Evolutionary conservation across 2,329 filamentous ascomycete species (phyloP).

Genomic region (Colletotrichum gloeosporioides): DNA sequence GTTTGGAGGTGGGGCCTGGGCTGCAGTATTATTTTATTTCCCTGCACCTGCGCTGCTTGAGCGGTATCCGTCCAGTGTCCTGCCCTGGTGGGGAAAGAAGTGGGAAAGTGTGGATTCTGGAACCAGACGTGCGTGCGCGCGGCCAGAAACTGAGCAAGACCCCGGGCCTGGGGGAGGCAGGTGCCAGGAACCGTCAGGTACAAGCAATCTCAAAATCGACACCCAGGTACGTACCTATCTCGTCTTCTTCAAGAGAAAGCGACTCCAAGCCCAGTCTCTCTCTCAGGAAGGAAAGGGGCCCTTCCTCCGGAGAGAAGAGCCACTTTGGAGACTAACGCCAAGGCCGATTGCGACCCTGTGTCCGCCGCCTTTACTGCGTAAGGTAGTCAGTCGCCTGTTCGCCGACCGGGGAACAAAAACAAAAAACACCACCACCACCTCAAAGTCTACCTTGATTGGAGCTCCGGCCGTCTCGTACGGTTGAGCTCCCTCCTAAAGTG

Average conservation of each 20-base stretch:
- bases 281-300: background rate
- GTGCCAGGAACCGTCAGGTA: background rate
- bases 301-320: background rate
- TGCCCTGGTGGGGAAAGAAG: background rate
- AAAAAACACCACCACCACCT: background rate
- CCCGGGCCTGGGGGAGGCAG: background rate
- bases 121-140: conserved; percentile 1
- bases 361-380: too few relatives aligned
- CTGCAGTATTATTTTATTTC: background rate
- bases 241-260: background rate
- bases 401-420: background rate
- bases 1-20: background rate
- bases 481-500: background rate
- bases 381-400: background rate
- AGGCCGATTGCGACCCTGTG: background rate
- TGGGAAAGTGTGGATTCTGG: conserved; percentile 11
- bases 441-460: background rate
- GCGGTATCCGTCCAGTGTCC: background rate
- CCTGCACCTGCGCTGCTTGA: background rate
- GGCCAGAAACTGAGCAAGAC: background rate
- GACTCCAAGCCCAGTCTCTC: background rate
- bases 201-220: background rate
- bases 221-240: background rate
- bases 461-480: background rate
- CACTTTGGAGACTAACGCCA: background rate